Percentiles rank a stretch among this genome's conserved stretches.
Conservation (phyloP, 805 yeast genomes). For the Sporopachydermia quercuum region DNA sequence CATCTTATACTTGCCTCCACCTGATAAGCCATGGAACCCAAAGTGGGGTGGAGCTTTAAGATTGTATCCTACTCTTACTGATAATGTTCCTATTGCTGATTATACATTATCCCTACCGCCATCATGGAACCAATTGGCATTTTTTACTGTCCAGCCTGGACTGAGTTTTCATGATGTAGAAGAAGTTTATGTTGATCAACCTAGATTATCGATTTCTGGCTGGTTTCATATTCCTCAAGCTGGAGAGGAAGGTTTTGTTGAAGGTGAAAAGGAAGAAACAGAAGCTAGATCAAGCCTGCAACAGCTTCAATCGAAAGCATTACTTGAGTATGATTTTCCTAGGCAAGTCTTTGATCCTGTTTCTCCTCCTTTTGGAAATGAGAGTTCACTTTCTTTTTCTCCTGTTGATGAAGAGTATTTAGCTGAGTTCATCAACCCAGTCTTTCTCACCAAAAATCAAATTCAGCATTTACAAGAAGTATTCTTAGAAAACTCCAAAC, state of each 20-base stretch:
- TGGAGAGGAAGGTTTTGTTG: constrained; percentile 76
- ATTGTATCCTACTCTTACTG: constrained; percentile 70
- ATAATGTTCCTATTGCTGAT: constrained; percentile 84
- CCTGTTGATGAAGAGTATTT: constrained; percentile 36
- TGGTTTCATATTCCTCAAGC: constrained; percentile 97
- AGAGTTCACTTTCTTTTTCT: constrained; percentile 12
- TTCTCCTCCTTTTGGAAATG: background rate
- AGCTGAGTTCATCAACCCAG: constrained; percentile 37
- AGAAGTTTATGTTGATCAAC: constrained; percentile 85
- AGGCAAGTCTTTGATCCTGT: constrained; percentile 24
- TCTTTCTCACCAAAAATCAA: constrained; percentile 24
- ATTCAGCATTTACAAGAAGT: constrained; percentile 28
- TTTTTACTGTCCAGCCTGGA: constrained; percentile 94
- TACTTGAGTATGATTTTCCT: constrained; percentile 74
- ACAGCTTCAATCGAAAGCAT: constrained; percentile 59
- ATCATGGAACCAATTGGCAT: constrained; percentile 90
- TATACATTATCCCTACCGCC: constrained; percentile 59
- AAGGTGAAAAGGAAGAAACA: constrained; percentile 70
- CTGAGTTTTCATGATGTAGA: constrained; percentile 95
- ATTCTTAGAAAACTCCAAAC: constrained; percentile 54
- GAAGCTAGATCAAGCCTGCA: constrained; percentile 67
- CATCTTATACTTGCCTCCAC: constrained; percentile 85
- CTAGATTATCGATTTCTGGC: constrained; percentile 87
- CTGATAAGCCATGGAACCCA: constrained; percentile 77
- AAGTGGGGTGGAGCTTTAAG: constrained; percentile 90